Conservation (phyloP, 1,139 yeast species). For the Hyphopichia buzzinii region DNA sequence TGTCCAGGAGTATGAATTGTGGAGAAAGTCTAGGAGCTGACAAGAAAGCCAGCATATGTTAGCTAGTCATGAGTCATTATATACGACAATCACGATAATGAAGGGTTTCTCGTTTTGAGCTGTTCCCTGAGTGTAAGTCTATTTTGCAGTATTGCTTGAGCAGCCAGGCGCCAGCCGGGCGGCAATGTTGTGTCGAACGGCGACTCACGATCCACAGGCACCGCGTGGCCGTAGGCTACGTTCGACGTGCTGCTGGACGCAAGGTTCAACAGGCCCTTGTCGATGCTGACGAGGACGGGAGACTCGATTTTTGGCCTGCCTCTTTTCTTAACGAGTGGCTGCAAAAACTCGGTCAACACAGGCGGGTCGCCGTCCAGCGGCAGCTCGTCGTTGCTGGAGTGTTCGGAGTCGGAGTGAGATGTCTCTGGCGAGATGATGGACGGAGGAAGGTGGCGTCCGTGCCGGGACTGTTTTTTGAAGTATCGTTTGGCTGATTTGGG, state of each 20-base stretch:
- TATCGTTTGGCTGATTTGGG: background rate
- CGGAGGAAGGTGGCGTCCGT: background rate
- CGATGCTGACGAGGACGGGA: background rate
- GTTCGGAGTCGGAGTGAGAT: background rate
- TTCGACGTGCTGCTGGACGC: background rate
- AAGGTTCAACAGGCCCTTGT: background rate
- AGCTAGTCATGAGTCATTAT: no score
- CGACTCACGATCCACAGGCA: background rate
- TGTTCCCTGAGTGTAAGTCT: no score
- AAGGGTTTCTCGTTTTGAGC: slow-evolving; percentile 1
- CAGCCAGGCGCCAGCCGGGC: background rate
- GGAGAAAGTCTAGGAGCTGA: no score
- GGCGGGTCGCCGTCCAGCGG: slow-evolving; percentile 4
- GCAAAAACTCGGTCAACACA: slow-evolving; percentile 1
- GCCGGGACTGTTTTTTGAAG: background rate
- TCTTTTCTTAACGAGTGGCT: background rate
- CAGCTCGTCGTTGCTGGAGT: background rate
- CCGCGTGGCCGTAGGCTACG: slow-evolving; percentile 1
- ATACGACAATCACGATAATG: no score
- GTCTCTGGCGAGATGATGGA: slow-evolving; percentile 1
- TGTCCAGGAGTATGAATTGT: no score
- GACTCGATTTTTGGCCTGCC: slow-evolving; percentile 2
- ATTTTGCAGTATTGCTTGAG: background rate
- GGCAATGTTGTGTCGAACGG: slow-evolving; percentile 2
- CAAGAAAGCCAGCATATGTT: no score